phyloP scores from a whole-genome alignment of 352 stramenopile species.

The Phytophthora pini region DNA sequence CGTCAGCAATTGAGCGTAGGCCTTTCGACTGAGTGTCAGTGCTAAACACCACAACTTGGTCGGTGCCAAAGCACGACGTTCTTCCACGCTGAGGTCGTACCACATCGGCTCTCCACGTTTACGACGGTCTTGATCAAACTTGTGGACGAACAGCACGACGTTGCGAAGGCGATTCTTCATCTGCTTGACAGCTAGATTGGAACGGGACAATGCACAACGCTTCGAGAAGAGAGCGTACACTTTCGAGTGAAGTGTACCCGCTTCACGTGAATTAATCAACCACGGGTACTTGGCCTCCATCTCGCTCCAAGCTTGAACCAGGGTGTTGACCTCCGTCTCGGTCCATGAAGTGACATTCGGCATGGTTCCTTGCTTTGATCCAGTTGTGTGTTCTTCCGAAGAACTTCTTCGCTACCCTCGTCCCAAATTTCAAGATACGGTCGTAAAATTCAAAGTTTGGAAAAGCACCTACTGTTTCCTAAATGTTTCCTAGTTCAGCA shows the following conservation, averaged over 20 bases:
- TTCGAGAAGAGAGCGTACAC: slow-evolving; percentile 18
- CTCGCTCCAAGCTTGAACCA: slow-evolving; percentile 30
- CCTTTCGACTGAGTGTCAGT: slow-evolving; percentile 3
- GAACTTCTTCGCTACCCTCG: neutral
- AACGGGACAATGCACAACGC: slow-evolving; percentile 13
- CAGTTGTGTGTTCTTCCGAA: neutral
- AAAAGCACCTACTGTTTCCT: too few species aligned
- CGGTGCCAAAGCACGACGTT: slow-evolving; percentile 5
- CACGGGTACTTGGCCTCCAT: slow-evolving; percentile 26
- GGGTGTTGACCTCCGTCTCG: slow-evolving; percentile 17
- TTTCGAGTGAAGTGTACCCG: slow-evolving; percentile 19
- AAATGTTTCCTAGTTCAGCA: too few species aligned
- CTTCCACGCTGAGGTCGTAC: slow-evolving; percentile 17
- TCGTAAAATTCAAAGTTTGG: too few species aligned
- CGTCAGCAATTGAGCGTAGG: slow-evolving; percentile 19
- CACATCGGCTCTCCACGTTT: slow-evolving; percentile 19
- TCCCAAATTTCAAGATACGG: neutral
- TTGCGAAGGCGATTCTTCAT: slow-evolving; percentile 16
- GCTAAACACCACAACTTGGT: slow-evolving; percentile 1
- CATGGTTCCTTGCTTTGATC: neutral
- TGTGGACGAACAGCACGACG: slow-evolving; percentile 25
- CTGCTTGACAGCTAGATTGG: slow-evolving; percentile 6
- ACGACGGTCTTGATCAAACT: slow-evolving; percentile 20
- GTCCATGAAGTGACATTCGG: slow-evolving; percentile 17
- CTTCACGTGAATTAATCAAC: slow-evolving; percentile 3